Evolutionary conservation across 2,329 filamentous ascomycete species (phyloP), one percentile per base, ranked within the genome.

Genomic region (Penicillium decumbens): DNA sequence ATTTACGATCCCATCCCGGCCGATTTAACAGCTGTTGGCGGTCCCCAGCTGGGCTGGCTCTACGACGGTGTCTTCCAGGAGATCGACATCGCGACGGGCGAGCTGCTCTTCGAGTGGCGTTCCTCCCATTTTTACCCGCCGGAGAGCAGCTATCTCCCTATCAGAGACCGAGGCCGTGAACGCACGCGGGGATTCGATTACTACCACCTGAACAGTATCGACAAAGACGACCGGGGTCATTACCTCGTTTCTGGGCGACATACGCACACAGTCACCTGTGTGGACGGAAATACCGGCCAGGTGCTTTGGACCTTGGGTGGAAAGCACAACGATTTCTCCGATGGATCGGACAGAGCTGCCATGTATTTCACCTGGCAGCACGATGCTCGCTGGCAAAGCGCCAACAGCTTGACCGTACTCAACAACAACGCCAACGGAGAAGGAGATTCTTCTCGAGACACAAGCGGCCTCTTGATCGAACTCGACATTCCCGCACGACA

Each of bases 141-240:
- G 4, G 43, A 47, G 8, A 54, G 61, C 41, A 64, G 57, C 24
- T 60, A 58, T 18, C 45, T 57, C 23, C 50, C 49, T 6, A 35
- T 58, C n/a, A 45, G 24, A 7, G 49, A 50, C 18, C 50, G 44
- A 35, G 63, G 57, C 9, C 41, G 47, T 38, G 55, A 49, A 25
- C 57, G 61, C 15, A 54, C 45, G 8, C 43, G 40, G 30, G 60
- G 73, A 3, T 80, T 72, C 65, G 78, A 80, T 58, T 80, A 75
- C 58, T 78, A 79, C 59, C 77, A 80, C 60, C 72, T 80, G 59
- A 80, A 80, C 62, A 77, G 74, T 37, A 68, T 78, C 47, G 74
- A 76, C 61, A 79, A 79, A 61, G 72, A 77, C 54, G 55, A 63
- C 8, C 63, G 71, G 2, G 75, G 71, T 12, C 67, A 69, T 45